Percentiles rank a stretch among this genome's conserved stretches.
phyloP scores from a whole-genome alignment of 371 early-diverging fungal species.

The Rhizopus arrhizus region DNA sequence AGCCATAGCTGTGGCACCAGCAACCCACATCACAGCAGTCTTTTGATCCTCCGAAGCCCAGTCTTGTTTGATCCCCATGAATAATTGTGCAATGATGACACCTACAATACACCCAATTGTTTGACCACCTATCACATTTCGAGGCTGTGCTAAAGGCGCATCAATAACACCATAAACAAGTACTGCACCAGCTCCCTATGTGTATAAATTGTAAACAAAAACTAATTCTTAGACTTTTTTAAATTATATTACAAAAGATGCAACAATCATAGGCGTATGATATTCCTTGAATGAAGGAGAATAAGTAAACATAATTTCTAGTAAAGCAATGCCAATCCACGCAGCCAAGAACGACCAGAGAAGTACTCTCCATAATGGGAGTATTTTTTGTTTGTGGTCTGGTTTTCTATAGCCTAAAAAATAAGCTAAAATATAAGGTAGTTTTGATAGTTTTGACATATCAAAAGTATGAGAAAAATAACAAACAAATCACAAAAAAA shows the following conservation, averaged over 20 bases:
- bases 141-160: conserved; percentile 75
- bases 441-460: conserved; percentile 5
- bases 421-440: conserved; percentile 26
- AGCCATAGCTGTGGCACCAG: conserved; percentile 69
- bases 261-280: conserved; percentile 45
- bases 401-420: conserved; percentile 29
- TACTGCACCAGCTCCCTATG: conserved; percentile 68
- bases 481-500: conserved; percentile 1
- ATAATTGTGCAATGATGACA: conserved; percentile 63
- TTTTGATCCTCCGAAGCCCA: conserved; percentile 26
- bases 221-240: conserved; percentile 3
- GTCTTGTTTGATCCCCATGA: conserved; percentile 46
- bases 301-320: conserved; percentile 40
- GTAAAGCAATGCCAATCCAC: conserved; percentile 44
- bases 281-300: conserved; percentile 26
- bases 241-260: conserved; percentile 48
- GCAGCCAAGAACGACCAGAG: conserved; percentile 54
- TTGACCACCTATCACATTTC: conserved; percentile 68
- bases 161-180: conserved; percentile 72
- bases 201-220: not conserved
- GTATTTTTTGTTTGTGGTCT: conserved; percentile 1
- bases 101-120: conserved; percentile 65
- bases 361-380: conserved; percentile 40
- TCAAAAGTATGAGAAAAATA: too few species aligned
- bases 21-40: conserved; percentile 64